A percentile compares a stretch with the other conserved stretches of the same genome.
phyloP scores from a whole-genome alignment of 2,329 filamentous ascomycete species.

The Talaromyces sp. region DNA sequence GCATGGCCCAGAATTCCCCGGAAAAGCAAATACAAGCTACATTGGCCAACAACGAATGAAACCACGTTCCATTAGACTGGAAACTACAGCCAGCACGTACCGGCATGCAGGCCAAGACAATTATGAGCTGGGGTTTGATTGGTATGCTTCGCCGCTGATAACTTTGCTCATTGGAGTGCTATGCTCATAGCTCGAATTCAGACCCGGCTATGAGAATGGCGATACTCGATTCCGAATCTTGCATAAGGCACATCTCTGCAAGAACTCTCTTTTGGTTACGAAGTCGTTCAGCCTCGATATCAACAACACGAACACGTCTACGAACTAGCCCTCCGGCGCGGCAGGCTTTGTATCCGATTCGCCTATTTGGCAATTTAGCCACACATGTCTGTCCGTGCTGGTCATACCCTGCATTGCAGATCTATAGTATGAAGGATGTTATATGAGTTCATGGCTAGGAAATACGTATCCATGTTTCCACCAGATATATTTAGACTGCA shows the following conservation, averaged over 20 bases:
- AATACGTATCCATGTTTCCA: neutral
- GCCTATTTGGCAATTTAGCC: neutral
- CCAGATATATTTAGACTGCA: neutral
- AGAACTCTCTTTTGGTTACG: neutral
- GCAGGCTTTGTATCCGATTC: neutral
- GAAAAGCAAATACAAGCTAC: slow-evolving; percentile 6
- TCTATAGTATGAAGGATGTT: neutral
- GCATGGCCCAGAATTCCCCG: neutral
- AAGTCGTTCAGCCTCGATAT: neutral
- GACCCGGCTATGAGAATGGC: neutral
- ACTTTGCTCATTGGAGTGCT: neutral
- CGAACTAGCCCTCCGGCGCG: neutral
- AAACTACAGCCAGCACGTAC: neutral
- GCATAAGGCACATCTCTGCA: neutral
- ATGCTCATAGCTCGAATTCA: neutral
- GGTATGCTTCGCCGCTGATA: neutral
- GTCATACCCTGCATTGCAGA: neutral
- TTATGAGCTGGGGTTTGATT: neutral
- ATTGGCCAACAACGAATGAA: neutral
- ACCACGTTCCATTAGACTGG: neutral
- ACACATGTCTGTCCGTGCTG: neutral
- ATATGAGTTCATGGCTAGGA: neutral
- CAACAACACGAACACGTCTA: neutral
- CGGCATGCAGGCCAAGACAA: neutral
- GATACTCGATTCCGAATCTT: slow-evolving; percentile 12